Conservation (phyloP, 192 early-diverging fungal species). For the Gamsiella multidivaricata region DNA sequence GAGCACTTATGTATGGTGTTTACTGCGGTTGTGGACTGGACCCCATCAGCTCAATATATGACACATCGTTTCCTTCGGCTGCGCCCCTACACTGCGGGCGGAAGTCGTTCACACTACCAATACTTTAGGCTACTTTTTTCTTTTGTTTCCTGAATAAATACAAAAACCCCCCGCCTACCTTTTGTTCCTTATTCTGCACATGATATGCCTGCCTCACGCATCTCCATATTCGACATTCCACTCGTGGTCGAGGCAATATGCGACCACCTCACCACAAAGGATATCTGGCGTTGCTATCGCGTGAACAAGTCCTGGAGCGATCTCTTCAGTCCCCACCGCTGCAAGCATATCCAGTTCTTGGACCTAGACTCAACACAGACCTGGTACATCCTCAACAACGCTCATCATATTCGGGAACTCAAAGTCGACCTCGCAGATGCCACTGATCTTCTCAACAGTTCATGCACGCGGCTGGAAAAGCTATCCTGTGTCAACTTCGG, state of each 20-base stretch:
- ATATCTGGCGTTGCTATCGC: conserved; percentile 11
- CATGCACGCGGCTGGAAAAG: neutral
- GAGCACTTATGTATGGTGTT: too few species aligned
- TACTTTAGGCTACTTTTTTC: too few species aligned
- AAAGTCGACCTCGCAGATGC: conserved; percentile 12
- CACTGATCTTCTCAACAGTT: neutral
- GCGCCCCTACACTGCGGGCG: too few species aligned
- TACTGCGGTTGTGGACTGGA: too few species aligned
- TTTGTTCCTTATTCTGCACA: too few species aligned
- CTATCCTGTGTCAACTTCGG: neutral
- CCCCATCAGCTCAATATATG: too few species aligned
- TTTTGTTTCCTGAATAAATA: too few species aligned
- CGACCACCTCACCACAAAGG: neutral
- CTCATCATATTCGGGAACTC: neutral
- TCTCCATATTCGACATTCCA: conserved; percentile 4
- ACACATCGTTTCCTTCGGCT: too few species aligned
- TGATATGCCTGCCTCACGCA: too few species aligned
- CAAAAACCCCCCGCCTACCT: too few species aligned
- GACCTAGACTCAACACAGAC: neutral
- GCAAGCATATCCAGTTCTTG: neutral
- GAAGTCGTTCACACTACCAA: too few species aligned
- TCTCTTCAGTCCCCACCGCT: neutral
- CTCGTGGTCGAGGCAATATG: neutral
- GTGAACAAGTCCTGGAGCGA: neutral
- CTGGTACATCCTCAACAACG: neutral